Evolutionary conservation across 805 yeast genomes (phyloP).

Genomic region (Allodekkera sacchari): DNA sequence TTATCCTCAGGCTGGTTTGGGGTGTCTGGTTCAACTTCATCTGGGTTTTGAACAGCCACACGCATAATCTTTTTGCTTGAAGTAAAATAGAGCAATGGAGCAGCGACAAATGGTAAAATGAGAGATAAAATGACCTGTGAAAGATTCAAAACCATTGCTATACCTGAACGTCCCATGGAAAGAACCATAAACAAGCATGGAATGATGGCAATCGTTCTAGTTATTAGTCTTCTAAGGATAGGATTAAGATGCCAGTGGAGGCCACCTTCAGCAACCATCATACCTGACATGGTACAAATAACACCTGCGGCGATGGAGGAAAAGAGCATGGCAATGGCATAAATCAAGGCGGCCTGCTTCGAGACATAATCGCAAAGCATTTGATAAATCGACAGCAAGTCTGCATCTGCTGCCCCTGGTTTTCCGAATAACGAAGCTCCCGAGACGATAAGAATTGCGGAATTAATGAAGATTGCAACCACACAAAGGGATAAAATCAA

Average conservation of each 20-base stretch:
- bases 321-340: slow-evolving; percentile 74
- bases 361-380: slow-evolving; percentile 55
- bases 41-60: slow-evolving; percentile 26
- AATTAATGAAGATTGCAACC: slow-evolving; percentile 79
- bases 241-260: slow-evolving; percentile 75
- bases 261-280: slow-evolving; percentile 87
- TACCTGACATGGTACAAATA: slow-evolving; percentile 90
- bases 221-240: slow-evolving; percentile 69
- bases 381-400: slow-evolving; percentile 66
- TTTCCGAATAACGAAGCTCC: slow-evolving; percentile 70
- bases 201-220: slow-evolving; percentile 68
- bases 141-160: slow-evolving; percentile 66
- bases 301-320: slow-evolving; percentile 91
- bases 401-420: slow-evolving; percentile 71
- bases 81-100: slow-evolving; percentile 81
- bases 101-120: slow-evolving; percentile 73
- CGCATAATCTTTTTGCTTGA: slow-evolving; percentile 62
- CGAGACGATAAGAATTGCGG: slow-evolving; percentile 73
- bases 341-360: slow-evolving; percentile 71
- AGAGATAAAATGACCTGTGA: slow-evolving; percentile 81
- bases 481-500: slow-evolving; percentile 62
- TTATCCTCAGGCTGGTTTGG: neutral
- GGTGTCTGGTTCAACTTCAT: slow-evolving; percentile 3
- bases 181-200: slow-evolving; percentile 74
- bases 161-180: slow-evolving; percentile 65